Percentiles rank a stretch among this genome's conserved stretches.
These are phyloP conservation scores for Euclidium syriacum DNA, from an alignment of 345 rosid species.

Conservation along the genomic window DNA sequence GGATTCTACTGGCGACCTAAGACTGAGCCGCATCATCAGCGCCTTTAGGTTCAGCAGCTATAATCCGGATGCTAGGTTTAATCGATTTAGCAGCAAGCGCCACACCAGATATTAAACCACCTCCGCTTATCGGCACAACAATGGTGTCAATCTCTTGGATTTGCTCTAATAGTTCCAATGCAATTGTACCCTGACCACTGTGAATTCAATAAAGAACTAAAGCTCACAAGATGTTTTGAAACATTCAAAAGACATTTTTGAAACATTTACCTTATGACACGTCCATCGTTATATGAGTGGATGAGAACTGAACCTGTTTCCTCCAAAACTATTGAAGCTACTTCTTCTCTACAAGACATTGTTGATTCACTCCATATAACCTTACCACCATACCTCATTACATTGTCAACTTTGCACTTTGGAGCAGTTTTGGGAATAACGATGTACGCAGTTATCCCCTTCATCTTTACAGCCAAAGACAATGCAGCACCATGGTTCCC, in stretches of 20 bases:
- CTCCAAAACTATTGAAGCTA: slow-evolving; percentile 50
- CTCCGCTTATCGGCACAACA: slow-evolving; percentile 88
- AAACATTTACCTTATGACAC: slow-evolving; percentile 62
- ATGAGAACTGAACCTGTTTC: slow-evolving; percentile 82
- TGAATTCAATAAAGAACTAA: slow-evolving; percentile 16
- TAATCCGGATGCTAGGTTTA: slow-evolving; percentile 67
- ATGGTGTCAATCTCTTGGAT: slow-evolving; percentile 59
- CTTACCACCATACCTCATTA: slow-evolving; percentile 77
- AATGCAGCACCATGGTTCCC: slow-evolving; percentile 98
- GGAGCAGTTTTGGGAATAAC: slow-evolving; percentile 90
- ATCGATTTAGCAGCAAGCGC: slow-evolving; percentile 89
- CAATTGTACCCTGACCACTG: slow-evolving; percentile 91
- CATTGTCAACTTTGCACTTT: slow-evolving; percentile 81
- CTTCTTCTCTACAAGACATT: slow-evolving; percentile 59
- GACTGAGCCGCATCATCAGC: slow-evolving; percentile 92
- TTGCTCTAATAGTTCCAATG: slow-evolving; percentile 82
- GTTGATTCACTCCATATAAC: slow-evolving; percentile 67
- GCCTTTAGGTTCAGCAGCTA: slow-evolving; percentile 83
- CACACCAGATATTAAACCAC: slow-evolving; percentile 85
- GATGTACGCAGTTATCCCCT: slow-evolving; percentile 65
- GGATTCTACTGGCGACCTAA: slow-evolving; percentile 62
- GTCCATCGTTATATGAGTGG: slow-evolving; percentile 73
- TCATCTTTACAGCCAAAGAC: slow-evolving; percentile 76
- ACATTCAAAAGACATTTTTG: too few relatives aligned
- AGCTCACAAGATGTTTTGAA: not conserved